These are phyloP conservation scores for Xylaria acuta DNA, from an alignment of 495 filamentous ascomycete genomes.

Conservation along the genomic window DNA sequence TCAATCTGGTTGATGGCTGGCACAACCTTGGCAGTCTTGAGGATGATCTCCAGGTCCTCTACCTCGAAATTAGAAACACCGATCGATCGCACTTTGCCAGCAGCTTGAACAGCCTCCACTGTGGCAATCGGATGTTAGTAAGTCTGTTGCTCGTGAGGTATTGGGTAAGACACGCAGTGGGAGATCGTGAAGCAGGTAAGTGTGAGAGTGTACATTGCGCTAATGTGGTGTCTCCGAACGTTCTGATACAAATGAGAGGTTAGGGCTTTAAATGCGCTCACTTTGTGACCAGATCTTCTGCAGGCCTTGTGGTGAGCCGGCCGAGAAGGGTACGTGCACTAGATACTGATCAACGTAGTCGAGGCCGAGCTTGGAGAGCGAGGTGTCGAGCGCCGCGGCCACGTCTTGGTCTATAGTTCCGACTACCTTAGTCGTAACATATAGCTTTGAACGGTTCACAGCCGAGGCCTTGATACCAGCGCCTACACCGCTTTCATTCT, in stretches of 20 bases:
- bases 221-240: not conserved
- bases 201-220: not conserved
- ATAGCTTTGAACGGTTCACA: constrained; percentile 71
- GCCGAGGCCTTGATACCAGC: constrained; percentile 71
- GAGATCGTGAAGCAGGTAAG: not conserved
- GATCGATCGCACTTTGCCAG: constrained; percentile 77
- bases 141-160: not conserved
- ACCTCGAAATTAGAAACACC: constrained; percentile 83
- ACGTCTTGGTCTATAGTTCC: constrained; percentile 59
- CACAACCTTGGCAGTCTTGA: constrained; percentile 65
- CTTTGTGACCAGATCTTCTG: constrained; percentile 73
- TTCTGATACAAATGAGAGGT: not conserved
- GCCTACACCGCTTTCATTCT: constrained; percentile 79
- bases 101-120: constrained; percentile 72
- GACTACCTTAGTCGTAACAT: constrained; percentile 75
- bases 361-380: constrained; percentile 74
- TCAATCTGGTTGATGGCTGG: constrained; percentile 89
- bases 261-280: not conserved
- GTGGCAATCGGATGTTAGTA: not conserved
- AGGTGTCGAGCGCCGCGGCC: constrained; percentile 70
- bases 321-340: constrained; percentile 80
- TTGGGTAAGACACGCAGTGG: not conserved
- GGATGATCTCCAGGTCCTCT: constrained; percentile 68
- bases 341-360: constrained; percentile 87
- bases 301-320: constrained; percentile 66